Evolutionary conservation across 371 early-diverging fungal genomes (phyloP).

Genomic region (Phascolomyces articulosus): DNA sequence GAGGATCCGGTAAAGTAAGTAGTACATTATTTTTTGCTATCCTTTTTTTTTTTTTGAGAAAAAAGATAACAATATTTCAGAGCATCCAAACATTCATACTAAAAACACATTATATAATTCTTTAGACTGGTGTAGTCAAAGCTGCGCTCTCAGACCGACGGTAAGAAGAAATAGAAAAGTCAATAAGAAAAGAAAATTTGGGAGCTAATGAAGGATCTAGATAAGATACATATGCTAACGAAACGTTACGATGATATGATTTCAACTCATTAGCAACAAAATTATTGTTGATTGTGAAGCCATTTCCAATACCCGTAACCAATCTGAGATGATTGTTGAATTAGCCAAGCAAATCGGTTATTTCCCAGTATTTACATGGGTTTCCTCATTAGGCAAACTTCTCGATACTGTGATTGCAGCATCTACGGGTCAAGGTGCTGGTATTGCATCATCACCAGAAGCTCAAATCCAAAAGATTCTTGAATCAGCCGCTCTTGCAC

Average conservation of each 20-base stretch:
- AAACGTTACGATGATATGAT: too few species aligned
- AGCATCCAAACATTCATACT: too few species aligned
- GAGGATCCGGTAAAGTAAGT: constrained; percentile 57
- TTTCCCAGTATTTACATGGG: constrained; percentile 83
- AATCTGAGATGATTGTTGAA: constrained; percentile 64
- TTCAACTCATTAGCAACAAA: too few species aligned
- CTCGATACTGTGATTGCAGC: constrained; percentile 83
- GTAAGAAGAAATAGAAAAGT: constrained; percentile 20
- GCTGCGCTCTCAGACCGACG: constrained; percentile 54
- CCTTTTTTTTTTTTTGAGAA: too few species aligned
- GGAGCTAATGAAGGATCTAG: too few species aligned
- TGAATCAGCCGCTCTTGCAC: constrained; percentile 60
- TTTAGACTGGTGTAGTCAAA: constrained; percentile 50
- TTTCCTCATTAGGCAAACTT: constrained; percentile 68
- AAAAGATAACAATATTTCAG: too few species aligned
- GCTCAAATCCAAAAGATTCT: constrained; percentile 65
- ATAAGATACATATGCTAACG: too few species aligned
- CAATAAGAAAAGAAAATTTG: too few species aligned
- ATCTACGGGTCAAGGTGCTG: constrained; percentile 86
- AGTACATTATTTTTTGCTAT: too few species aligned
- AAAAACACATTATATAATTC: too few species aligned
- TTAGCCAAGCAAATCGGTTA: constrained; percentile 81
- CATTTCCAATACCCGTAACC: constrained; percentile 73
- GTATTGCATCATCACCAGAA: constrained; percentile 63
- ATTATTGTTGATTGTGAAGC: constrained; percentile 81